Evolutionary conservation across 2,329 filamentous ascomycete genomes (phyloP).

Genomic region (Fusarium coffeatum): DNA sequence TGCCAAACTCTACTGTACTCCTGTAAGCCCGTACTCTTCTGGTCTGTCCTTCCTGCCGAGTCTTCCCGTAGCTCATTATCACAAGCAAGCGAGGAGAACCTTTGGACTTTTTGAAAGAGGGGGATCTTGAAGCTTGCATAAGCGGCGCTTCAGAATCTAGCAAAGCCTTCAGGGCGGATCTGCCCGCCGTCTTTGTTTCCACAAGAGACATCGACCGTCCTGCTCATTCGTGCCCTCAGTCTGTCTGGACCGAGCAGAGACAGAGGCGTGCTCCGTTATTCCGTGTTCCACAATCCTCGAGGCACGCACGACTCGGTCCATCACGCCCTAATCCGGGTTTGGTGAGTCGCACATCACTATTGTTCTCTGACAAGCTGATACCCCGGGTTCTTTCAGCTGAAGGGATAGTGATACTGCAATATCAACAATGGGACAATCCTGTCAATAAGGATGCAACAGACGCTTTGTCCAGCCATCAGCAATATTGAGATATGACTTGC

Average conservation of each 20-base stretch:
- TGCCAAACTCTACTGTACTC: constrained; percentile 30
- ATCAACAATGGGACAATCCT: constrained; percentile 33
- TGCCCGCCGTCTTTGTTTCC: constrained; percentile 38
- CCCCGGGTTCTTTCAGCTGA: constrained; percentile 34
- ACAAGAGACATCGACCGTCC: constrained; percentile 30
- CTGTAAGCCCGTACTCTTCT: constrained; percentile 11
- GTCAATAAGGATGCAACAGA: constrained; percentile 38
- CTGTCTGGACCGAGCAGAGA: constrained; percentile 29
- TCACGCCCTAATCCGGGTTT: constrained; percentile 34
- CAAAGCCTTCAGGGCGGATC: constrained; percentile 35
- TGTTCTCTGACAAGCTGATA: constrained; percentile 37
- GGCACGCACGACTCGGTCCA: constrained; percentile 31
- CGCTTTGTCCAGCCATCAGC: constrained; percentile 34
- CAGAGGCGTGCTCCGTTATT: constrained; percentile 35
- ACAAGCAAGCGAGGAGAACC: constrained; percentile 19
- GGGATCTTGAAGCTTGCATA: constrained; percentile 43
- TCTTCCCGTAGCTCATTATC: constrained; percentile 30
- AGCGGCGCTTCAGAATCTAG: constrained; percentile 46
- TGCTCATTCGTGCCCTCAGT: constrained; percentile 43
- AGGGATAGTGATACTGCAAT: constrained; percentile 39
- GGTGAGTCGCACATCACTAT: constrained; percentile 32
- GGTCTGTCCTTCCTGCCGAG: constrained; percentile 25
- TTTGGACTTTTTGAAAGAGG: constrained; percentile 12
- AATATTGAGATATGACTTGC: constrained; percentile 39
- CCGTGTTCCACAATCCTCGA: constrained; percentile 23